These are phyloP conservation scores for Taphrina wiesneri DNA, from an alignment of 1,139 yeast genomes.

Conservation along the genomic window DNA sequence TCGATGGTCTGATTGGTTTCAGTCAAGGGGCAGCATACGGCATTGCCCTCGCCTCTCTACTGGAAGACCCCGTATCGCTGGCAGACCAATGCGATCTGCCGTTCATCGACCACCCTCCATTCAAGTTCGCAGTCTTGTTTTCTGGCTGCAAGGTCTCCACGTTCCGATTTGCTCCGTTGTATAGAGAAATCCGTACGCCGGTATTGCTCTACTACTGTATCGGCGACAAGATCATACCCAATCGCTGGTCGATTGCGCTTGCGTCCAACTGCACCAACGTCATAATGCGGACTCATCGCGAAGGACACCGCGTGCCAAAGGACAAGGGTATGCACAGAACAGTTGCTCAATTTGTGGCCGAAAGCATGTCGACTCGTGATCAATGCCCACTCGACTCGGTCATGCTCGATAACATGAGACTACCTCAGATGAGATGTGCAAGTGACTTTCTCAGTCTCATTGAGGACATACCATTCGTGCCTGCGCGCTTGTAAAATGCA, in stretches of 20 bases:
- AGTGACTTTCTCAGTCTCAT: slow-evolving; percentile 28
- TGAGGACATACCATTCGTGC: slow-evolving; percentile 24
- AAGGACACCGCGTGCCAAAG: slow-evolving; percentile 27
- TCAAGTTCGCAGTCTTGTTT: slow-evolving; percentile 71
- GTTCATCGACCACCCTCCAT: slow-evolving; percentile 48
- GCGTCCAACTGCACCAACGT: slow-evolving; percentile 16
- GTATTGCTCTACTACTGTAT: slow-evolving; percentile 51
- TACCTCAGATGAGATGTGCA: slow-evolving; percentile 23
- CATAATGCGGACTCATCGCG: slow-evolving; percentile 16
- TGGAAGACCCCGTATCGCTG: slow-evolving; percentile 10
- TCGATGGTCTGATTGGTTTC: slow-evolving; percentile 83
- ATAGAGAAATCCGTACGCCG: slow-evolving; percentile 54
- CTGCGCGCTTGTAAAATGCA: not conserved
- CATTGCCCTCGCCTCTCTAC: slow-evolving; percentile 41
- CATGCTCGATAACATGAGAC: not conserved
- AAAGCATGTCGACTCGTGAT: not conserved
- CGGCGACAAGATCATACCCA: slow-evolving; percentile 31
- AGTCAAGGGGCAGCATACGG: slow-evolving; percentile 93
- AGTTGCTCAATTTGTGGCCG: slow-evolving; percentile 12
- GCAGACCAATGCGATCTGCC: slow-evolving; percentile 18
- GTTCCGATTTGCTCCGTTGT: slow-evolving; percentile 54
- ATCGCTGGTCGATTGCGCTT: slow-evolving; percentile 27
- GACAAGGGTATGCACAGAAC: not conserved
- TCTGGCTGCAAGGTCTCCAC: slow-evolving; percentile 74
- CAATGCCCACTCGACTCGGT: not conserved